Evolutionary conservation across 108 stramenopile genomes (phyloP), one percentile per base, ranked within the genome.

Genomic region (Nitzschia sp.): DNA sequence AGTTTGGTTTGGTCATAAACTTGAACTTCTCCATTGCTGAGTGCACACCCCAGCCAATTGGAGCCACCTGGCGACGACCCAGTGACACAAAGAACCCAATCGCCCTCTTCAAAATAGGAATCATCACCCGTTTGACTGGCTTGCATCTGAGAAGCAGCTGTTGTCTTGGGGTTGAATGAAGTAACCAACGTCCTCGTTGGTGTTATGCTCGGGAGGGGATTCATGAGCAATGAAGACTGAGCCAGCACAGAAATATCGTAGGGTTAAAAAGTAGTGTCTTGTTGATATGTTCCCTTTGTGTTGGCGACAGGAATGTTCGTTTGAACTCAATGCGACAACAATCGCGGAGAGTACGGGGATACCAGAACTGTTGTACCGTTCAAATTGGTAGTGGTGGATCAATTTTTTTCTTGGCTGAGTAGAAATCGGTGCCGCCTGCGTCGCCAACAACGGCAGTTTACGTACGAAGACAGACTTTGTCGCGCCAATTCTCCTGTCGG

Each of bases 11-110:
- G 52, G 62, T 85, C 84, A 41, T 85, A 85, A 6, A 80, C 39
- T 56, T 82, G 78, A 39, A 85, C 44, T 54, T 77, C 65, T 14
- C 84, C 81, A 60, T 80, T 80, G 67, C 81, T 82, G 40, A 82
- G 54, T 43, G 84, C 78, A 43, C 84, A 85, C 15, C 68, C 75
- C 29, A 81, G 19, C 72, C 62, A 65, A 3, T 11, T 54, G 7
- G 60, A 41, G 8, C 50, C 55, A 37, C 57, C 57, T 11, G 15
- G 8, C 2, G 61, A 62, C 1, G 61, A 43, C 42, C 61, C 43
- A 12, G 69, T 57, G 46, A 79, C 53, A 64, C 65, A 70, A 19
- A 84, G 60, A 41, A 84, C 83, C 83, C 83, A 84, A 29, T 80
- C 79, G 25, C 83, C 83, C n/a, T 77, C 71, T 41, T 80, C 79